Conservation (phyloP, 192 early-diverging fungal genomes). For the Backusella morwellensis region DNA sequence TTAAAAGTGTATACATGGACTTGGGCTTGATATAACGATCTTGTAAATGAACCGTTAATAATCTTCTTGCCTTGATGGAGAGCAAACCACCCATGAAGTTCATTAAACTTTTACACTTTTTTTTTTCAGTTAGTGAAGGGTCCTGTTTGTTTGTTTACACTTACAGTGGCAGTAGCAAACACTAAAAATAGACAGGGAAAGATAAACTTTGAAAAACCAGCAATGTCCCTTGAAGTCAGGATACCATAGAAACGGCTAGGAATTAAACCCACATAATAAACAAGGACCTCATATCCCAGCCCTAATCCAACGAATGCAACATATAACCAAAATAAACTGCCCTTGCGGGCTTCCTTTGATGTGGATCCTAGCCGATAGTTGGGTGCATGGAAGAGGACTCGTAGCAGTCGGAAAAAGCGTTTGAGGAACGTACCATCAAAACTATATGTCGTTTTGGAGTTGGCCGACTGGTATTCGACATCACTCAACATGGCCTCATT, state of each 20-base stretch:
- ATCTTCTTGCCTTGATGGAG: constrained; percentile 56
- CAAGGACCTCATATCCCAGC: constrained; percentile 45
- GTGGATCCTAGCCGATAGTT: background rate
- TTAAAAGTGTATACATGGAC: constrained; percentile 57
- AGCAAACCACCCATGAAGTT: constrained; percentile 63
- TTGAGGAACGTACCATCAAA: constrained; percentile 38
- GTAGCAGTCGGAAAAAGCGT: constrained; percentile 30
- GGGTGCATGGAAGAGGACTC: constrained; percentile 29
- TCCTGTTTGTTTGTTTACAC: background rate
- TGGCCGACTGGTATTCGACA: background rate
- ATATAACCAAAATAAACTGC: constrained; percentile 43
- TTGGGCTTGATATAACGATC: constrained; percentile 56
- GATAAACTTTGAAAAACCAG: constrained; percentile 60
- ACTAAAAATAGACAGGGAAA: constrained; percentile 53
- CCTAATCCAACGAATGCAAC: constrained; percentile 40
- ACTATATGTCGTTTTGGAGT: constrained; percentile 14
- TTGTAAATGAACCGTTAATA: constrained; percentile 66
- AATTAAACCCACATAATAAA: constrained; percentile 70
- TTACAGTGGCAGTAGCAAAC: constrained; percentile 55
- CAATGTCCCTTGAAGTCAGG: constrained; percentile 60
- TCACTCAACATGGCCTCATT: constrained; percentile 6
- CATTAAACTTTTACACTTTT: constrained; percentile 53
- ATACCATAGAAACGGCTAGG: constrained; percentile 76
- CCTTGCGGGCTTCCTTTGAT: constrained; percentile 11
- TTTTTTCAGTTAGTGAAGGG: too few species aligned